Percentiles rank a stretch among this genome's conserved stretches.
Evolutionary conservation across 495 filamentous ascomycete species (phyloP).

Genomic region (Venustampulla echinocandica): DNA sequence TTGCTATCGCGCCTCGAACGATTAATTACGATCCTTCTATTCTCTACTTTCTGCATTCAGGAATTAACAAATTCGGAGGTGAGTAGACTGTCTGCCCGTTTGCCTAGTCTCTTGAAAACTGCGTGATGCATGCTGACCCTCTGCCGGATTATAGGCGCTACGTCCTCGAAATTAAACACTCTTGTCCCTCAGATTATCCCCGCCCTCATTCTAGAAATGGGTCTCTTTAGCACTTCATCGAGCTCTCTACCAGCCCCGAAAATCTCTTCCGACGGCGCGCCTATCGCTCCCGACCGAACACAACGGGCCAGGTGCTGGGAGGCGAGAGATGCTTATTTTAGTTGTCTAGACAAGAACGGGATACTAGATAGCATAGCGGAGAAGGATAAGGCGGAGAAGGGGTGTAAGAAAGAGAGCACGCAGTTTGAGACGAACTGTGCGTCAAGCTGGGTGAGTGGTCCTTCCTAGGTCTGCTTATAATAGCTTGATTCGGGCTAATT

Average conservation of each 20-base stretch:
- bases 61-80: too few relatives aligned
- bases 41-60: too few relatives aligned
- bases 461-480: background rate
- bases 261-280: constrained; percentile 23
- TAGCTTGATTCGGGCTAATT: constrained; percentile 1
- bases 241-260: constrained; percentile 17
- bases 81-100: too few relatives aligned
- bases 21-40: too few relatives aligned
- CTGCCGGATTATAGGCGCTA: too few relatives aligned
- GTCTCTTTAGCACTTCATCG: constrained; percentile 11
- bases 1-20: too few relatives aligned
- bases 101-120: too few relatives aligned
- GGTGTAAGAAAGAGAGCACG: constrained; percentile 56
- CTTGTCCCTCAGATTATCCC: background rate
- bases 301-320: constrained; percentile 32
- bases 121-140: too few relatives aligned
- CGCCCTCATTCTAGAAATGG: constrained; percentile 18
- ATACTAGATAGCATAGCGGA: constrained; percentile 74
- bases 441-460: constrained; percentile 61
- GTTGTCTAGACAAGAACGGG: constrained; percentile 67
- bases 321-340: constrained; percentile 75
- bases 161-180: background rate
- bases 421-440: constrained; percentile 72
- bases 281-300: constrained; percentile 36
- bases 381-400: constrained; percentile 49